Base-by-base conservation (phyloP, 2,329 filamentous ascomycete species). In the Diaporthe ilicicola region DNA sequence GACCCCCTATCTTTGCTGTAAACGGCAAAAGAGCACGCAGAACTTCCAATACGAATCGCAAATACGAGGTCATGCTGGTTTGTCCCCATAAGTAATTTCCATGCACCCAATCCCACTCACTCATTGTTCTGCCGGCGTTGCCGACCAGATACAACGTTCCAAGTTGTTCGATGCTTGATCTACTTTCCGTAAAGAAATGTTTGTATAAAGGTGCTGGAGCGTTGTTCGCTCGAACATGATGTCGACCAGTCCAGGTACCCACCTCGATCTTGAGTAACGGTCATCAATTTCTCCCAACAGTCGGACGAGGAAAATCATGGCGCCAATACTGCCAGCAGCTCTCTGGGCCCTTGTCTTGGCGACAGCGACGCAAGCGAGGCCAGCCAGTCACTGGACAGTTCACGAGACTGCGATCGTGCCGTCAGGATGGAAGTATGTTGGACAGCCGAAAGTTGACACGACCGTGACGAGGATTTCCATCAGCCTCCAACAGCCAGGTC, bases 331-430 rank as follows among this genome's bases (percentile, higher is more conserved):
- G 6, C 56, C 42, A 62, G 9, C 56, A 32, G 56, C 56, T 29
- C 56, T 62, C n/a, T 62, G 56, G 56, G 56, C 29, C n/a, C 56
- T 62, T 17, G 3, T 34, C n/a, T n/a, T 62, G 56, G 56, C 56
- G 29, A 62, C 42, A 48, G 42, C 56, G 12, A 62, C 56, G 24
- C 42, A 48, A 34, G 56, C 42, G 42, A 62, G 56, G 56, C 56
- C 55, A 24, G 56, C 56, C 42, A 29, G n/a, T 7, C 46, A 34
- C 34, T 48, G 56, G 56, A 22, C 56, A 12, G 42, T 62, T 29
- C 56, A 48, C 27, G 56, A 62, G 29, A 48, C 42, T 29, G 42
- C 27, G 27, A 62, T 19, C 27, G 42, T 62, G 10, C 42, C 56
- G 12, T 34, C 42, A 19, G 56, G 27, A 6, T 62, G 56, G 56